Evolutionary conservation across 441 rosid species (phyloP), one percentile per base, ranked within the genome.

Genomic region (Croton setiger): DNA sequence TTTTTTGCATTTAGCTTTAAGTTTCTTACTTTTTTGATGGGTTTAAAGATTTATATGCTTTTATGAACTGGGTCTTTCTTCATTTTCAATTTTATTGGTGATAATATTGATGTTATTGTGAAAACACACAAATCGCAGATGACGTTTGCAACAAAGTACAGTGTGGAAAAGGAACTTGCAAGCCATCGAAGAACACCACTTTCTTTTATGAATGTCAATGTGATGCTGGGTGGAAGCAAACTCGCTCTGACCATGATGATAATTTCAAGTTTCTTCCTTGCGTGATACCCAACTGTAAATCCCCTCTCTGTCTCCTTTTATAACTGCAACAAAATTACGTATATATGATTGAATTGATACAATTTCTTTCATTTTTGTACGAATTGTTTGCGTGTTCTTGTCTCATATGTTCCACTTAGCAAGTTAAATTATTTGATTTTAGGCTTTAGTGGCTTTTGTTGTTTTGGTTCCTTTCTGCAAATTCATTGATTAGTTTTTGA

Each of bases 151-250:
- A 85, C 20, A 68, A 79, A 27, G 83, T 79, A 75, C 65, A 74
- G 35, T 93, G 98, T 80, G 98, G 97, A 49, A 88, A 58, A 75
- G 98, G 96, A 70, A 78, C 75, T 31, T 93, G 98, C 82, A 84
- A 79, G 73, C 61, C 85, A 47, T 80, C 87, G 45, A 21, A 58
- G 11, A 86, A 85, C 12, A 44, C 43, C 76, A 68, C 72, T 31
- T 63, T 78, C 64, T 67, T 75, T 35, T 72, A 72, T 76, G 84
- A 81, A 60, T 93, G 97, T 72, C 84, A 85, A 27, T 91, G 97
- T 74, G 86, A 86, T 9, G 52, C 78, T 72, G 96, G 97, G 13
- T 93, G 98, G 98, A 91, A 69, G 75, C 90, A 83, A 76, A 65
- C 76, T 62, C 71, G 41, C 45, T 55, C 74, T 41, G 48, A 60